Conservation (phyloP, 1,139 yeast genomes). For the Maudiozyma humilis region DNA sequence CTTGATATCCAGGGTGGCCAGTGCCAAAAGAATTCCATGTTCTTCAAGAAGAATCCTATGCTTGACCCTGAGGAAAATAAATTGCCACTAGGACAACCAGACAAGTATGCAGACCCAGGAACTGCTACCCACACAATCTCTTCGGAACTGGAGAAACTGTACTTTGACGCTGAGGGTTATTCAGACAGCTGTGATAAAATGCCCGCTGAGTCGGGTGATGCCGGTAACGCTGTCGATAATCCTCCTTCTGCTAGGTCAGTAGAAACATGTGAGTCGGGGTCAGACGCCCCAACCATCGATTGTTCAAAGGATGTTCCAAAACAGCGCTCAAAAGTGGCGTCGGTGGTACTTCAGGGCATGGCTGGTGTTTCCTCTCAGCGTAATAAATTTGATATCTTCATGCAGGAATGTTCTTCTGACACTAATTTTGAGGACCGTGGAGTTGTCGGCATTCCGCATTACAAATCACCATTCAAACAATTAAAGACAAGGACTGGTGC, state of each 20-base stretch:
- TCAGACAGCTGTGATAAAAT: neutral
- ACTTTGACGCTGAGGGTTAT: conserved; percentile 15
- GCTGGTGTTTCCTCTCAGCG: neutral
- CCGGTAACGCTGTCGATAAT: no score
- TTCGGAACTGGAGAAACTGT: conserved; percentile 14
- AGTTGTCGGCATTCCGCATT: conserved; percentile 13
- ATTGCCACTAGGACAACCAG: neutral
- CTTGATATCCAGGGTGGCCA: conserved; percentile 21
- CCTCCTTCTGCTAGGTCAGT: no score
- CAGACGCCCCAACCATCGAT: neutral
- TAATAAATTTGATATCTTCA: neutral
- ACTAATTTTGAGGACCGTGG: conserved; percentile 5
- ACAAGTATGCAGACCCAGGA: conserved; percentile 1
- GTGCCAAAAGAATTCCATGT: conserved; percentile 10
- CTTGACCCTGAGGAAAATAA: conserved; percentile 3
- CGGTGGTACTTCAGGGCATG: neutral
- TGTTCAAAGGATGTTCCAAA: neutral
- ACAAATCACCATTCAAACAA: conserved; percentile 2
- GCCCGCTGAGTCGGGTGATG: no score
- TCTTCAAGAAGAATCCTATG: conserved; percentile 9
- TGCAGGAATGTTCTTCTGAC: neutral
- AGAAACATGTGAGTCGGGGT: no score
- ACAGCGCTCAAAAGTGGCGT: no score
- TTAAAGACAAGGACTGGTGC: neutral
- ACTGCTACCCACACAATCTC: conserved; percentile 3